phyloP scores from a whole-genome alignment of 1,284 basidiomycete genomes.

The Somion occarium region DNA sequence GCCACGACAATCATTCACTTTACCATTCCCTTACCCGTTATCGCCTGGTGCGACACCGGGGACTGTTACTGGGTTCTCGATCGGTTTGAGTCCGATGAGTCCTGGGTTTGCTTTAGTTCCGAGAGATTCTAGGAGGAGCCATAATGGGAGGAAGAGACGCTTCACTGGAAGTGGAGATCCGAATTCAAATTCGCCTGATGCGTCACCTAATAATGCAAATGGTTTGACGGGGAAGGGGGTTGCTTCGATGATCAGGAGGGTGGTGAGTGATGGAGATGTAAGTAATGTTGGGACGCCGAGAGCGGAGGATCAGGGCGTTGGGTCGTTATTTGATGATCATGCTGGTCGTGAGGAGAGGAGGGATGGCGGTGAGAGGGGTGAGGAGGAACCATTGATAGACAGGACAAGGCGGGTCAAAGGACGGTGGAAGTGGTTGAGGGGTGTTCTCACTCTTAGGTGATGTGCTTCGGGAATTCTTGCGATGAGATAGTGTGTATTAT shows the following conservation, averaged over 20 bases:
- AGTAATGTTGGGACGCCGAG: neutral
- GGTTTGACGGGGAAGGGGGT: conserved; percentile 16
- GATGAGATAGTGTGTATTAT: too few species aligned
- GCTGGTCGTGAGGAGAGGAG: neutral
- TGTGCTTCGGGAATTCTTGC: conserved; percentile 2
- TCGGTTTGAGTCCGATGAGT: conserved; percentile 67
- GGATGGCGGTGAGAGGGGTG: neutral
- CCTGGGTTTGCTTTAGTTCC: conserved; percentile 68
- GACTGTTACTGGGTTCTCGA: conserved; percentile 53
- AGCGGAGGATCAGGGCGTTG: neutral
- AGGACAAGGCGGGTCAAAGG: conserved; percentile 13
- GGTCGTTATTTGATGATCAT: neutral
- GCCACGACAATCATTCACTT: conserved; percentile 14
- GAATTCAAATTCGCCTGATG: too few species aligned
- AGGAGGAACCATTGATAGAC: conserved; percentile 1
- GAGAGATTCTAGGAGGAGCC: conserved; percentile 18
- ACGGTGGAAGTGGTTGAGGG: conserved; percentile 34
- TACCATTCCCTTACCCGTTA: conserved; percentile 16
- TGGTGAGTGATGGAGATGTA: conserved; percentile 18
- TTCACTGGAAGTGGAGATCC: conserved; percentile 22
- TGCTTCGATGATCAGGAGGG: conserved; percentile 23
- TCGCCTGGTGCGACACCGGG: conserved; percentile 23
- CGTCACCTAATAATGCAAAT: conserved; percentile 14
- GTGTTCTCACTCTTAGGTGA: conserved; percentile 14
- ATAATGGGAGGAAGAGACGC: conserved; percentile 37